phyloP scores from a whole-genome alignment of 2,329 filamentous ascomycete genomes.

The Aspergillus tanneri region DNA sequence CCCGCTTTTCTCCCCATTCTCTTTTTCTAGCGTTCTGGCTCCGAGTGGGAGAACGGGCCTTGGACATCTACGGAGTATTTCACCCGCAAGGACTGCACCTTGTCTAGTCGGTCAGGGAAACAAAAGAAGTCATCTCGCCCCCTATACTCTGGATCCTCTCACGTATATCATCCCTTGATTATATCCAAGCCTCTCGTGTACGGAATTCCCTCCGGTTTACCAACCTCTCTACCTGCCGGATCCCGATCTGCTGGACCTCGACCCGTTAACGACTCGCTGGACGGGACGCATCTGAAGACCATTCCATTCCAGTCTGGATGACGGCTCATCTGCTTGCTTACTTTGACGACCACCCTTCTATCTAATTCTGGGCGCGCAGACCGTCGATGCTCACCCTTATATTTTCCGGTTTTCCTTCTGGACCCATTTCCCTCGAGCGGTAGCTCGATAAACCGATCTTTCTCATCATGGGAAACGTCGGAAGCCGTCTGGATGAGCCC shows the following conservation, averaged over 20 bases:
- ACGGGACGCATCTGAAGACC: slow-evolving; percentile 4
- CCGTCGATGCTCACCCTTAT: slow-evolving; percentile 35
- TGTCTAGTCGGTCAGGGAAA: too few species aligned
- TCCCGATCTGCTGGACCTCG: neutral
- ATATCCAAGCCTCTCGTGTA: neutral
- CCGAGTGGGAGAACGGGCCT: neutral
- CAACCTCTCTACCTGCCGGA: too few species aligned
- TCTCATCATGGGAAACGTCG: slow-evolving; percentile 82
- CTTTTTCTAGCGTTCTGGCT: neutral
- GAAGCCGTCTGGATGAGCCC: slow-evolving; percentile 78
- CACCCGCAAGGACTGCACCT: too few species aligned
- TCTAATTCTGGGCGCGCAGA: slow-evolving; percentile 27
- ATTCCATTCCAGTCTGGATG: slow-evolving; percentile 24
- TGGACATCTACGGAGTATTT: too few species aligned
- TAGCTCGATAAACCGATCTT: slow-evolving; percentile 25
- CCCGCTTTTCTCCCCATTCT: neutral
- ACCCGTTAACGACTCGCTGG: slow-evolving; percentile 2
- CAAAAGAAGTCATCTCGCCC: too few species aligned
- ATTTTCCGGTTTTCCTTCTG: slow-evolving; percentile 28
- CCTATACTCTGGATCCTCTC: neutral
- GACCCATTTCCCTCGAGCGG: slow-evolving; percentile 28
- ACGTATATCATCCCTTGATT: neutral
- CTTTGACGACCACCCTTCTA: slow-evolving; percentile 13
- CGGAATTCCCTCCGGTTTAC: neutral
- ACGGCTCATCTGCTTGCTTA: slow-evolving; percentile 19